Evolutionary conservation across 768 basidiomycete species (phyloP).

Genomic region (Rhodotorula kratochvilovae): DNA sequence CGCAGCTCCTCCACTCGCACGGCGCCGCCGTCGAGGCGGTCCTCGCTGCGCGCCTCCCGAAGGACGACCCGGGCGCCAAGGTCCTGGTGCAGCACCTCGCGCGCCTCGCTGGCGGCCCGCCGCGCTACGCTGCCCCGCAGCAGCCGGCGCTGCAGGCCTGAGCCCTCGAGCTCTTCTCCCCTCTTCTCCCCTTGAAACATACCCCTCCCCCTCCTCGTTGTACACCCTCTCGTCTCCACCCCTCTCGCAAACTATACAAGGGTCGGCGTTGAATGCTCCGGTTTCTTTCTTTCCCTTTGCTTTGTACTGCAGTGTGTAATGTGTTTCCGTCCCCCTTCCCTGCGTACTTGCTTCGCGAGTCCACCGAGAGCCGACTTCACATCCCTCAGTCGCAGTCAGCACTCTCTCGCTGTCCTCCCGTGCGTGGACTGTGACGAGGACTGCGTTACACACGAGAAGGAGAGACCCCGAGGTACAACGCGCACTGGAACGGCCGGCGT

Average conservation of each 20-base stretch:
- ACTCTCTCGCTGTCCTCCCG: no score
- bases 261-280: neutral
- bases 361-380: no score
- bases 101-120: neutral
- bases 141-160: no score
- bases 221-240: no score
- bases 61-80: neutral
- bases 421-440: no score
- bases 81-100: neutral
- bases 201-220: no score
- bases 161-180: neutral
- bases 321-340: no score
- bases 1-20: constrained; percentile 24
- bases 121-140: neutral
- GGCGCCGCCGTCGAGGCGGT: neutral
- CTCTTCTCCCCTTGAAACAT: neutral
- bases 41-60: constrained; percentile 9
- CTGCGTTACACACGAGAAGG: no score
- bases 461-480: neutral
- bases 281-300: neutral
- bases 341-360: no score
- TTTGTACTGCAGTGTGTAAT: neutral
- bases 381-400: no score
- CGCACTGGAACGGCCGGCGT: no score
- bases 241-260: neutral